Base-by-base conservation (phyloP, 1,284 basidiomycete genomes). In the Apiotrichum gamsii region DNA sequence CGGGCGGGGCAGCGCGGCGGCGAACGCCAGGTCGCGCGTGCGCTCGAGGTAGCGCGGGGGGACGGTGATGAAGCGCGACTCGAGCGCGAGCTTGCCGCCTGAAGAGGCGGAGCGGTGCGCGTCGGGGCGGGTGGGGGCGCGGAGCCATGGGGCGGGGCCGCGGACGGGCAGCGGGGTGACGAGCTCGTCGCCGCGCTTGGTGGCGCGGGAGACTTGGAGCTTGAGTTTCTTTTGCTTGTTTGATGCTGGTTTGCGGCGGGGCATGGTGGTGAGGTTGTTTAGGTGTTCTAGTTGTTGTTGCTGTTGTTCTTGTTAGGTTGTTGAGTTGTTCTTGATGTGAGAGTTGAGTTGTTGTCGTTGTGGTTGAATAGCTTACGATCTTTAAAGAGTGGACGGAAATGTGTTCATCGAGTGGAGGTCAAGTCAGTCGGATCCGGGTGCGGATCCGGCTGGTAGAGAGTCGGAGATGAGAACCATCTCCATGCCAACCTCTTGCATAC, bases 151-250 rank as follows among this genome's bases (percentile, higher is more conserved):
- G 8, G 25, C 25, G 8, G 32, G 18, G 24, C 40, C 15, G 47
- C 20, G 23, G 39, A 13, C 49, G 28, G 36, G 49, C 44, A 39
- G 54, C 40, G 24, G 35, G 18, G 45, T 9, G n/a, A 42, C 32
- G 20, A 42, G 52, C 23, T 52, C 52, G 32, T 56, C 85, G 16
- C 85, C 87, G 29, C 87, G 81, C 67, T 90, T 90, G 28, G 83
- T 72, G 1, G 87, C 87, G n/a, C 87, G 82, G 60, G 84, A 85
- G 50, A 81, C 76, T 63, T 84, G 80, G 5, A 82, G 76, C 53
- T 85, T 78, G 8, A 78, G 54, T 59, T 83, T 87, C 60, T 81
- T 83, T 65, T 85, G 77, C 56, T 83, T 87, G 31, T 42, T 23
- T 16, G 43, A 44, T n/a, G 30, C 35, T 5, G 43, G 43, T n/a